Base-by-base conservation (phyloP, 306 rosid genomes). In the Cucumis cinereus region DNA sequence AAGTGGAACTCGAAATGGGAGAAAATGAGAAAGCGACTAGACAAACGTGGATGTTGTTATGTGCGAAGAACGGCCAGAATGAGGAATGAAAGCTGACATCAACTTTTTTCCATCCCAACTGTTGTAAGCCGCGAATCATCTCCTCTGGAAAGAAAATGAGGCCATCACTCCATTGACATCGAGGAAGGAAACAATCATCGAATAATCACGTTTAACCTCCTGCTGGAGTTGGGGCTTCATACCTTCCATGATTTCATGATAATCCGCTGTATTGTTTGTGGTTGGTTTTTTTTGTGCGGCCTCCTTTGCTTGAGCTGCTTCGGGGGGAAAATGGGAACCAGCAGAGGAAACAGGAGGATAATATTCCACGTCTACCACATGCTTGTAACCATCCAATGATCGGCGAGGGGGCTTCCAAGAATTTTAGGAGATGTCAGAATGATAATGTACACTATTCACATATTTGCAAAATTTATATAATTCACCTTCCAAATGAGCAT, bases 191-290 rank as follows among this genome's bases (percentile, higher is more conserved):
- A 60, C 62, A 60, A 52, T 77, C 45, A 41, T 22, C 82, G 59
- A 33, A 77, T 77, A 55, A 54, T 74, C 41, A 30, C 30, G 64
- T 52, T 23, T 10, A 73, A 45, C 56, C 28, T 69, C 56, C 56
- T 43, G 55, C 57, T 45, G 57, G 58, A 70, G 41, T 49, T 45
- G 58, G 75, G 75, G 75, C 16, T 8, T n/a, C 36, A 53, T 77
- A 90, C 98, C 98, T 90, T 91, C 98, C 77, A 94, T 73, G 81
- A 94, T 90, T 86, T 94, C 97, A 68, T 89, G 95, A 85, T 94
- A 94, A 40, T 90, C 96, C 30, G 79, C 79, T n/a, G 98, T 90
- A 41, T 89, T 86, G 68, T 84, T 84, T 40, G 82, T 55, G 85
- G 75, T 89, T 41, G 96, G 96, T 38, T 78, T 75, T n/a, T 85